These are phyloP conservation scores for Flueggea neowawraea DNA, from an alignment of 441 rosid species.

Conservation along the genomic window DNA sequence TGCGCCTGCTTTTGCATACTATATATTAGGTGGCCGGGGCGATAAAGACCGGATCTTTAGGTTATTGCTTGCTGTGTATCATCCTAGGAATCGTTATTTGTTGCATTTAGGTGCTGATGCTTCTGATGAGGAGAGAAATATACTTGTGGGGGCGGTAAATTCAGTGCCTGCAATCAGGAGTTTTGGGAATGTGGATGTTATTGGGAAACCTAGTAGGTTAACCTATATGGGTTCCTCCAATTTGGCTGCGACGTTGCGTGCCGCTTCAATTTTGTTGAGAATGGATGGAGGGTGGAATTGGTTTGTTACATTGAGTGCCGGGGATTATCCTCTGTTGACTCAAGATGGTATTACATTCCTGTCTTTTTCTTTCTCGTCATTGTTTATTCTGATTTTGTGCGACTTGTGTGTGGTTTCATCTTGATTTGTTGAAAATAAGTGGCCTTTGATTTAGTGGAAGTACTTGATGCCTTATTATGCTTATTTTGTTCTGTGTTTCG, in stretches of 20 bases:
- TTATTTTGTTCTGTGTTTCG: no score
- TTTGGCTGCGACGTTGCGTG: conserved; percentile 61
- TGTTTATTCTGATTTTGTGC: conserved; percentile 5
- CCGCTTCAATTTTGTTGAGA: conserved; percentile 78
- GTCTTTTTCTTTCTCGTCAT: not conserved
- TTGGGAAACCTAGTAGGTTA: conserved; percentile 71
- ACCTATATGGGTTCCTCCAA: conserved; percentile 73
- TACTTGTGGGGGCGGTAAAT: conserved; percentile 50
- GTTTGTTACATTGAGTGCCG: conserved; percentile 77
- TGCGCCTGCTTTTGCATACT: conserved; percentile 94
- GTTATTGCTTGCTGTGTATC: conserved; percentile 80
- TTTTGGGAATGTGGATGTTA: conserved; percentile 84
- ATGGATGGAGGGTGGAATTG: conserved; percentile 79
- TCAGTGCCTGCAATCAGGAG: conserved; percentile 64
- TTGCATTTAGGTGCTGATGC: conserved; percentile 86
- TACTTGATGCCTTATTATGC: no score
- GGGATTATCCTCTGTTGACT: conserved; percentile 79
- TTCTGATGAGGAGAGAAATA: conserved; percentile 63
- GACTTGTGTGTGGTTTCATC: not conserved
- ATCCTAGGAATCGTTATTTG: conserved; percentile 88
- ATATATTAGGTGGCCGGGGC: conserved; percentile 74
- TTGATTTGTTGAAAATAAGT: not conserved
- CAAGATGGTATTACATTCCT: conserved; percentile 57
- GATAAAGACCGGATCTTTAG: conserved; percentile 75
- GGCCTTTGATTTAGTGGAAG: no score